Conservation (phyloP, 768 basidiomycete genomes). For the Saitozyma sp. region DNA sequence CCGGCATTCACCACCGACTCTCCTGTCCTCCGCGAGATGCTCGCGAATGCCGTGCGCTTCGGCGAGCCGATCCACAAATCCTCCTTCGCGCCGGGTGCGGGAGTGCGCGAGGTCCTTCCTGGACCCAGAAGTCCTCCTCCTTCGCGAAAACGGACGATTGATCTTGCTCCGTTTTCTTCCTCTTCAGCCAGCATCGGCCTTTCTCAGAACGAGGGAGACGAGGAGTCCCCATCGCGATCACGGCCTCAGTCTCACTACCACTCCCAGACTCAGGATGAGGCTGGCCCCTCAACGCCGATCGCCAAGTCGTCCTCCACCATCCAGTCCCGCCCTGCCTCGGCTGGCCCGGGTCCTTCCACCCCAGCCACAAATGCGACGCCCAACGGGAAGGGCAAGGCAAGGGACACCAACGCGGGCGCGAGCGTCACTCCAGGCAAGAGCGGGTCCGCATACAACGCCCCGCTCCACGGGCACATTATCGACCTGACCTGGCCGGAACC, state of each 20-base stretch:
- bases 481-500: conserved; percentile 27
- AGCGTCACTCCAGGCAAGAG: no score
- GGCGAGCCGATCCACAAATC: conserved; percentile 17
- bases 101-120: conserved; percentile 19
- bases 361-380: no score
- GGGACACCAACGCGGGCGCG: no score
- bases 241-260: no score
- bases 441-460: no score
- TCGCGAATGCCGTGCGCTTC: conserved; percentile 15
- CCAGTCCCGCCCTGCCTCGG: no score
- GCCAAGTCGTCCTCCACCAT: no score
- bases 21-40: conserved; percentile 18
- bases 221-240: not conserved
- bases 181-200: conserved; percentile 1
- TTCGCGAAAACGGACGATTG: no score
- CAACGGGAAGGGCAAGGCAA: no score
- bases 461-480: not conserved
- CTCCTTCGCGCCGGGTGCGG: conserved; percentile 8
- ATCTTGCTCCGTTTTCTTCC: not conserved
- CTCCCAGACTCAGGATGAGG: no score
- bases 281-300: no score
- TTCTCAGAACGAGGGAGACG: not conserved
- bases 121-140: conserved; percentile 16
- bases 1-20: not conserved
- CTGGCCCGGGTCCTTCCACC: no score